Evolutionary conservation across 495 filamentous ascomycete species (phyloP), one percentile per base, ranked within the genome.

Genomic region (Penicillium cosmopolitanum): DNA sequence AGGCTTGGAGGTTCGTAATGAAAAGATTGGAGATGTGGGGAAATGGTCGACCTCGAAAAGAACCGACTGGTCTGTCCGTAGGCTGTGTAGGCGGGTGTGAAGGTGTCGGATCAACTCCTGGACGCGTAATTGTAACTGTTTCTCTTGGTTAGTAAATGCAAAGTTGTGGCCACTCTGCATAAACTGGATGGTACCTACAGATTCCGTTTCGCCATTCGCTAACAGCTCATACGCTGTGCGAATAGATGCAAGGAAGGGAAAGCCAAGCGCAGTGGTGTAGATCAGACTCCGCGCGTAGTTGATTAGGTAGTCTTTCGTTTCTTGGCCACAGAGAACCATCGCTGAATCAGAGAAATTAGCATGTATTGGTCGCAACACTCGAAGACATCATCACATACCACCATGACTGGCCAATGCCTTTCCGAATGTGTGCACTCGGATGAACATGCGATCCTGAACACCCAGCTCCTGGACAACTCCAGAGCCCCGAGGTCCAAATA

Each of bases 381-480:
- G 16, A 16, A 19, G 42, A 9, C 15, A 44, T 5, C 7, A 19
- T 7, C 46, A 74, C 79, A 60, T 76, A 91, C 88, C 90, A 70
- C 90, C 90, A 48, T 86, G 81, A 60, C 86, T 87, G 15, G 83
- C 86, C 58, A 94, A 69, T 3, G 88, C 87, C 66, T 93, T 95
- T 4, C 90, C 89, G 76, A 91, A 93, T 1, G 88, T 91, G 68
- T 92, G 82, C 12, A 92, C 77, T 21, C 90, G 70, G 5, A 89
- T 84, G 74, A 88, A 88, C 40, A 93, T 79, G 21, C 78, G 74
- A 11, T 85, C 66, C 66, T 93, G 84, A n/a, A 93, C 62, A 0
- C 85, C 87, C 13, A 90, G 70, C 28, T 82, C 77, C 66, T 84
- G 85, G 0, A 93, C 89, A 5, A 91, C 71, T 0, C 91, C 90